These are phyloP conservation scores for Eucalyptus curtisii DNA, from an alignment of 345 rosid species.

Conservation along the genomic window DNA sequence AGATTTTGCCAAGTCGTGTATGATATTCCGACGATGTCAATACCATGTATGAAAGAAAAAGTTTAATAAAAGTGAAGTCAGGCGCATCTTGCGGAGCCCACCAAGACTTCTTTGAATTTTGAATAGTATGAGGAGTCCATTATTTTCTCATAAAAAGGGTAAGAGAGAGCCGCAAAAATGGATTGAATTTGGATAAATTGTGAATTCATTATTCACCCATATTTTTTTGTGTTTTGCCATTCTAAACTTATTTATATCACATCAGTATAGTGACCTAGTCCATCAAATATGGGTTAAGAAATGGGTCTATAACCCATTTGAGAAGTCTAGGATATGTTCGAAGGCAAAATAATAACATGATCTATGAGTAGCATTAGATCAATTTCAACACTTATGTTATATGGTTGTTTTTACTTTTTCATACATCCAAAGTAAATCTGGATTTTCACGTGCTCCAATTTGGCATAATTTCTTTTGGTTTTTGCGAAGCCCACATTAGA, in stretches of 20 bases:
- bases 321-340: accelerated
- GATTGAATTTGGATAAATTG: background rate
- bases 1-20: background rate
- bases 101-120: background rate
- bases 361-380: background rate
- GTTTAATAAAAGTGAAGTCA: background rate
- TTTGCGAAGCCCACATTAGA: background rate
- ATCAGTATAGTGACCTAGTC: background rate
- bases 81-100: background rate
- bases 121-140: background rate
- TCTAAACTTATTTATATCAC: background rate
- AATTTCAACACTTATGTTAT: background rate
- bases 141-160: background rate
- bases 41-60: background rate
- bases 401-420: background rate
- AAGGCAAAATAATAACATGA: background rate
- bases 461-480: background rate
- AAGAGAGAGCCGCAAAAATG: background rate
- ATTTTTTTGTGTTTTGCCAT: background rate
- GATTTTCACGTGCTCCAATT: background rate
- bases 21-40: too few species aligned
- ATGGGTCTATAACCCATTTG: background rate
- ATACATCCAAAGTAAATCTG: background rate
- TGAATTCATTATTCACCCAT: background rate
- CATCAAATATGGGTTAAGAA: background rate